Evolutionary conservation across 1,284 basidiomycete species (phyloP), one percentile per base, ranked within the genome.

Genomic region (Bjerkandera adusta): DNA sequence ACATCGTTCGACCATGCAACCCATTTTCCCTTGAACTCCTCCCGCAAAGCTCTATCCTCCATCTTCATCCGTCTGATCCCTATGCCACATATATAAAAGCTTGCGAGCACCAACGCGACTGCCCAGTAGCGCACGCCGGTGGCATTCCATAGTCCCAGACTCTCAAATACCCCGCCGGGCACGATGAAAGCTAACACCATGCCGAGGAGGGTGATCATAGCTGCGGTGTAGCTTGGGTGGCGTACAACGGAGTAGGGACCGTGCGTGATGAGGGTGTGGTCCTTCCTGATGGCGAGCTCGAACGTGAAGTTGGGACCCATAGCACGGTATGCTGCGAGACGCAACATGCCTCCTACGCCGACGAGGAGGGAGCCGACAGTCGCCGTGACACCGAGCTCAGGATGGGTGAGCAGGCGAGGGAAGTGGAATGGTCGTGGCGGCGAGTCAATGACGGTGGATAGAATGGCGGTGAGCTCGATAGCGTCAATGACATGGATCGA

Each of bases 291-390:
- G 32, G 42, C 34, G 26, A 49, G 42, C 42, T 49, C 21, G 47
- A 49, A 49, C 8, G 47, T 49, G 42, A 49, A 49, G 35, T 44
- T 18, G 8, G 21, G 21, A n/a, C 47, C 47, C 13, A 49, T 41
- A 22, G 32, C 15, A 3, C 27, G 24, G 37, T 44, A 49, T 10
- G 41, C 34, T 13, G 16, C 4, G 2, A 49, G 29, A 10, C 47
- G 47, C 8, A 48, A n/a, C 27, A 43, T 16, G 3, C 32, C 16
- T 30, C 40, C 42, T 4, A 37, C 5, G 5, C 12, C 16, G 24
- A 45, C 32, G 5, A 36, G 25, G 5, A 38, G 16, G 5, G 36
- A 16, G n/a, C 43, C 43, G 18, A 37, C 34, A 27, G 29, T 13
- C n/a, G n/a, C n/a, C n/a, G n/a, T n/a, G n/a, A n/a, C n/a, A n/a